Conservation (phyloP, 805 yeast genomes). For the Maudiozyma serrabonitensis region DNA sequence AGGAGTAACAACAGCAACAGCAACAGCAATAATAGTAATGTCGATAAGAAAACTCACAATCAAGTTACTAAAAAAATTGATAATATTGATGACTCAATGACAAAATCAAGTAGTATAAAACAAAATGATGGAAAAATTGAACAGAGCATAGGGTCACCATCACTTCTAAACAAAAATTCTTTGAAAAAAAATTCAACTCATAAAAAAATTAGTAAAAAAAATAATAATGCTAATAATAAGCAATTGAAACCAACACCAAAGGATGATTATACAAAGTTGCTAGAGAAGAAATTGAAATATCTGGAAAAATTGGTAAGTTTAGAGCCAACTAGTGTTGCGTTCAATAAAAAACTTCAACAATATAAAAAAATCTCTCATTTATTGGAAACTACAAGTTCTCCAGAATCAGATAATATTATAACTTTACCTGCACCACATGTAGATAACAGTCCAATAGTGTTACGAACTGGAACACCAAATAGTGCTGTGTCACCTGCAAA, state of each 20-base stretch:
- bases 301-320: constrained; percentile 37
- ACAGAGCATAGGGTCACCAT: no score
- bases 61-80: no score
- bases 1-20: background rate
- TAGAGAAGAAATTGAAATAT: constrained; percentile 46
- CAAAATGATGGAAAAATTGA: no score
- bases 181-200: background rate
- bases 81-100: no score
- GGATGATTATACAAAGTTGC: constrained; percentile 47
- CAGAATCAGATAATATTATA: constrained; percentile 1
- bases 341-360: constrained; percentile 26
- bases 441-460: background rate
- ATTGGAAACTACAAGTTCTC: constrained; percentile 11
- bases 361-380: constrained; percentile 34
- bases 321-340: constrained; percentile 18
- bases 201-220: background rate
- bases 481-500: background rate
- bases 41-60: no score
- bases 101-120: no score
- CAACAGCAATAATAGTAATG: background rate
- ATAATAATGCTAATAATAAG: background rate
- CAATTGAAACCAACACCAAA: constrained; percentile 19
- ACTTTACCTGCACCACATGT: background rate
- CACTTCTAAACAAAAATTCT: no score
- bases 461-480: background rate